These are phyloP conservation scores for Lentinula novae-zelandiae DNA, from an alignment of 1,284 basidiomycete species.

Conservation along the genomic window DNA sequence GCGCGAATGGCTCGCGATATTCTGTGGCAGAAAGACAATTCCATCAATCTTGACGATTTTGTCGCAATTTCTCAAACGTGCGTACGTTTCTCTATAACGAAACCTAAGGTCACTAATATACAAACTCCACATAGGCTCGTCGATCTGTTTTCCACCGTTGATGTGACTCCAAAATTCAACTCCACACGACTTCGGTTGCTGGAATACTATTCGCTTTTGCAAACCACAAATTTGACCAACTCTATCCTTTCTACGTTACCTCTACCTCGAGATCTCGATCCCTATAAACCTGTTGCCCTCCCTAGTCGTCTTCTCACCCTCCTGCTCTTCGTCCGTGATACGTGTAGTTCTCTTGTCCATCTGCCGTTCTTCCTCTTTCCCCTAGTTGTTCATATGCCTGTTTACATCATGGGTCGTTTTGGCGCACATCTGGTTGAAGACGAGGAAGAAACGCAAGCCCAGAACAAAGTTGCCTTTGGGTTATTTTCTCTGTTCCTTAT, in stretches of 20 bases:
- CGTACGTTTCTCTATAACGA: constrained; percentile 20
- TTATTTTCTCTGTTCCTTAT: constrained; percentile 64
- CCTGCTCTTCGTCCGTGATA: constrained; percentile 74
- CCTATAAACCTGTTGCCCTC: constrained; percentile 63
- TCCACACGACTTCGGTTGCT: constrained; percentile 69
- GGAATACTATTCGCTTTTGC: constrained; percentile 85
- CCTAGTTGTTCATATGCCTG: constrained; percentile 76
- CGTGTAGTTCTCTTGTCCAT: constrained; percentile 62
- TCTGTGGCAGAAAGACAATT: constrained; percentile 77
- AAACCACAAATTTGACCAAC: constrained; percentile 79
- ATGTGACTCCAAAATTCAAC: constrained; percentile 57
- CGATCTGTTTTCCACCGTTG: constrained; percentile 75
- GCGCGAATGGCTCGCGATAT: constrained; percentile 89
- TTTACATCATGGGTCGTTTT: constrained; percentile 75
- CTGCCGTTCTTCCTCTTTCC: constrained; percentile 89
- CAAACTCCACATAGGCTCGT: constrained; percentile 53
- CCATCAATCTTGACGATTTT: constrained; percentile 76
- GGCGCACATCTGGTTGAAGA: constrained; percentile 77
- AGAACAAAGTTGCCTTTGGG: constrained; percentile 88
- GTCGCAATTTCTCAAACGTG: constrained; percentile 88
- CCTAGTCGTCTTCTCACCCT: constrained; percentile 82
- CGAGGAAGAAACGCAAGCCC: constrained; percentile 90
- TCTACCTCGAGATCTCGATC: constrained; percentile 77
- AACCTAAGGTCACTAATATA: background rate
- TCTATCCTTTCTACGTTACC: constrained; percentile 76